These are phyloP conservation scores for Neofusicoccum laricinum DNA, from an alignment of 2,329 filamentous ascomycete species.

Conservation along the genomic window DNA sequence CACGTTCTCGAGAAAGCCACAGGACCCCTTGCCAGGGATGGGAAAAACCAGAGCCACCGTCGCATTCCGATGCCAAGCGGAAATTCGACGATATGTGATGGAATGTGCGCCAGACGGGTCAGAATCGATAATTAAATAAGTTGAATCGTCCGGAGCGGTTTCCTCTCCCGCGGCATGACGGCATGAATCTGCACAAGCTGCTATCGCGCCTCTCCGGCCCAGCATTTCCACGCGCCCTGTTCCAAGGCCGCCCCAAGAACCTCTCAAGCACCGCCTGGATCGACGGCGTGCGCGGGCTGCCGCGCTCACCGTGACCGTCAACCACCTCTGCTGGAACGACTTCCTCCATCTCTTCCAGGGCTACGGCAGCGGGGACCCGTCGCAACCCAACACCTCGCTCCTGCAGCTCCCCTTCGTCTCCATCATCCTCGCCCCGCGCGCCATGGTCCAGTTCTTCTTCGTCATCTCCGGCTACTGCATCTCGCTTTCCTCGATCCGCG, in stretches of 20 bases:
- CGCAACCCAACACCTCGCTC: constrained; percentile 3
- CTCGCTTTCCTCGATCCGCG: constrained; percentile 27
- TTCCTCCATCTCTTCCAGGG: neutral
- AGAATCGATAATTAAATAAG: too few species aligned
- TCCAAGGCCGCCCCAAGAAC: neutral
- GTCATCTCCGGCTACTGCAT: too few species aligned
- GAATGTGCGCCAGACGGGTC: too few species aligned
- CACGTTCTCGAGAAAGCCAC: too few species aligned
- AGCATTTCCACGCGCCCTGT: neutral
- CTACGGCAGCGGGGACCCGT: neutral
- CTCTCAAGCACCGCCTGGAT: neutral
- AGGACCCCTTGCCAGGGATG: too few species aligned
- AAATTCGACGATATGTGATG: too few species aligned
- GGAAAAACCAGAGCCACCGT: too few species aligned
- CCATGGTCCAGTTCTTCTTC: constrained; percentile 43
- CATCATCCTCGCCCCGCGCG: constrained; percentile 33
- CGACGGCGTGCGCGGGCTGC: neutral
- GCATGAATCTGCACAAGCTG: neutral
- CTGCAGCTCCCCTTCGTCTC: constrained; percentile 18
- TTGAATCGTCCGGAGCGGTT: too few species aligned
- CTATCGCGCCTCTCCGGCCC: neutral
- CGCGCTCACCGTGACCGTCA: neutral
- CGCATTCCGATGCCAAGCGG: too few species aligned
- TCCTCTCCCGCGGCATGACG: too few species aligned
- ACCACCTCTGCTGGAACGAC: neutral